Conservation (phyloP, 1,284 basidiomycete genomes). For the Ceratobasidium sp. region DNA sequence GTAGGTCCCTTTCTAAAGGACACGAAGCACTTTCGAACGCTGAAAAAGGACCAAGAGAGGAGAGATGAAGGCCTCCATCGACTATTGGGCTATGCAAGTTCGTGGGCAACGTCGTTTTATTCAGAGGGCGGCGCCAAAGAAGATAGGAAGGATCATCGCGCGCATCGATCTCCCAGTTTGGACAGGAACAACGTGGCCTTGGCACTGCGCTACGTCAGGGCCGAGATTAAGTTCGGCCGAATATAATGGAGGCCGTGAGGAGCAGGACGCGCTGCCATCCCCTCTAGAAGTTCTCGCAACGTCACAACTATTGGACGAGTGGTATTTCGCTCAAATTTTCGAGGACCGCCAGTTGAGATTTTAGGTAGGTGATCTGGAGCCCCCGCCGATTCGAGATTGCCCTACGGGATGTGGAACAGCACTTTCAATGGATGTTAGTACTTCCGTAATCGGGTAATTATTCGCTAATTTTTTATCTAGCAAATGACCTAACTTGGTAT, state of each 20-base stretch:
- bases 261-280: no score
- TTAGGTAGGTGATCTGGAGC: no score
- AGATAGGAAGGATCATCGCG: background rate
- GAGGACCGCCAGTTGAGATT: no score
- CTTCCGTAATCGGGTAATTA: no score
- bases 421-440: conserved; percentile 25
- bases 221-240: background rate
- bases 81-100: background rate
- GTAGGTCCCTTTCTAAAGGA: no score
- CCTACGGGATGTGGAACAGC: conserved; percentile 4
- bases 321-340: no score
- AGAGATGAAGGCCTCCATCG: background rate
- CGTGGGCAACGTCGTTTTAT: background rate
- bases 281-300: no score
- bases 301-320: no score
- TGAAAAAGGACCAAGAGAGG: background rate
- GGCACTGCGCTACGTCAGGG: background rate
- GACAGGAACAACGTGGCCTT: background rate
- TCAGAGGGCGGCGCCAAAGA: background rate
- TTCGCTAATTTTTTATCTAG: background rate
- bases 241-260: background rate
- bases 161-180: background rate
- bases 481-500: conserved; percentile 29
- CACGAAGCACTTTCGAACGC: no score
- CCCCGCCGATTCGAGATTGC: no score